phyloP scores from a whole-genome alignment of 1,284 basidiomycete species.

The Quambalaria eucalypti region DNA sequence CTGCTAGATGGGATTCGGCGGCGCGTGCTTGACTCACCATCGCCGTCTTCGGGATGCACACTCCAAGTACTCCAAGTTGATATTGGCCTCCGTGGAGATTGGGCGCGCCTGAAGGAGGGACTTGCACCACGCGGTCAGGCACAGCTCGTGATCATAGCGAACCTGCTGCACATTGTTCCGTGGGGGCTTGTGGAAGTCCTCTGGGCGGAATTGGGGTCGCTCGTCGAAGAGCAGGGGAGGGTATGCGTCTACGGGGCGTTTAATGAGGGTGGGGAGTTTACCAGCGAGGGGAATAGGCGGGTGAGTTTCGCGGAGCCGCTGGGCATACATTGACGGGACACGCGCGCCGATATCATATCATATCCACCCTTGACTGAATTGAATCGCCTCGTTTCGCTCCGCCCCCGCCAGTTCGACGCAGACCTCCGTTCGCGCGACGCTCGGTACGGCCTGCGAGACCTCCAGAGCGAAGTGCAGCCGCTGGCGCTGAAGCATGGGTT shows the following conservation, averaged over 20 bases:
- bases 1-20: too few species aligned
- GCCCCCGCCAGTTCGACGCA: slow-evolving; percentile 12
- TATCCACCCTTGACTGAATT: not conserved
- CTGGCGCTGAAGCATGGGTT: slow-evolving; percentile 19
- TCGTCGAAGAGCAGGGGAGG: not conserved
- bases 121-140: not conserved
- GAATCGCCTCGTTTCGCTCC: not conserved
- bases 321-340: not conserved
- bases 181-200: not conserved
- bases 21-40: too few species aligned
- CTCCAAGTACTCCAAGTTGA: too few species aligned
- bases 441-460: slow-evolving; percentile 20
- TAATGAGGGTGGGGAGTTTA: slow-evolving; percentile 17
- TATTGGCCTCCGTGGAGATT: too few species aligned
- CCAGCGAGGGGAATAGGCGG: slow-evolving; percentile 16
- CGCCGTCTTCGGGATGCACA: too few species aligned
- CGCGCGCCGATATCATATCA: too few species aligned
- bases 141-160: not conserved
- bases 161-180: not conserved
- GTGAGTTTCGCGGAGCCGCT: not conserved
- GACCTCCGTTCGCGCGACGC: slow-evolving; percentile 16
- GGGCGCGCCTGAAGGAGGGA: too few species aligned
- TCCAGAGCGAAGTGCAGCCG: slow-evolving; percentile 16
- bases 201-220: not conserved
- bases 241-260: slow-evolving; percentile 22